Percentiles rank a stretch among this genome's conserved stretches.
phyloP scores from a whole-genome alignment of 768 basidiomycete species.

The Boletus vinaceobasis region DNA sequence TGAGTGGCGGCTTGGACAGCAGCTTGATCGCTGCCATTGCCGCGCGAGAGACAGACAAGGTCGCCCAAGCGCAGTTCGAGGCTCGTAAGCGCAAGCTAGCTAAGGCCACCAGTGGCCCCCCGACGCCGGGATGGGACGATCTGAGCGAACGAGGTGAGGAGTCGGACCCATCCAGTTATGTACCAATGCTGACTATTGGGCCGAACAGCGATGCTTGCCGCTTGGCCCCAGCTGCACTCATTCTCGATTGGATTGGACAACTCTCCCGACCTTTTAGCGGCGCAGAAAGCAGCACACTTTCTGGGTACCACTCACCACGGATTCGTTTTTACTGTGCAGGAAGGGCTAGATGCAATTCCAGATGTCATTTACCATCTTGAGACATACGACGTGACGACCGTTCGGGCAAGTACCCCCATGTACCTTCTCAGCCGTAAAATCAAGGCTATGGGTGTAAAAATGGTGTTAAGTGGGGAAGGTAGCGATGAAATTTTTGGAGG shows the following conservation, averaged over 20 bases:
- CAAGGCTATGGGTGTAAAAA: slow-evolving; percentile 99
- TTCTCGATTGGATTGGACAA: slow-evolving; percentile 95
- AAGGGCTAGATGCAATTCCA: slow-evolving; percentile 94
- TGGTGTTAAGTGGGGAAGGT: slow-evolving; percentile 97
- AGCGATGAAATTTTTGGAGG: slow-evolving; percentile 98
- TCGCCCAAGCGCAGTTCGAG: slow-evolving; percentile 76
- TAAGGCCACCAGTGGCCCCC: slow-evolving; percentile 52
- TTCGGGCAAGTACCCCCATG: slow-evolving; percentile 97
- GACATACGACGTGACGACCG: slow-evolving; percentile 98
- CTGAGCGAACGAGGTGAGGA: slow-evolving; percentile 54
- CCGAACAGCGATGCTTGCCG: slow-evolving; percentile 60
- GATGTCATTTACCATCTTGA: slow-evolving; percentile 98
- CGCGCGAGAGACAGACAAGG: slow-evolving; percentile 89
- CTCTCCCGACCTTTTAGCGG: slow-evolving; percentile 93
- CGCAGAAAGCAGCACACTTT: slow-evolving; percentile 88
- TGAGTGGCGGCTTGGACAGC: slow-evolving; percentile 94
- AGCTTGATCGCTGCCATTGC: slow-evolving; percentile 96
- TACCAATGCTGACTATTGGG: slow-evolving; percentile 1
- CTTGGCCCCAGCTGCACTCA: slow-evolving; percentile 97
- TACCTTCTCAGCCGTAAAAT: slow-evolving; percentile 97
- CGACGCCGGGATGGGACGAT: slow-evolving; percentile 46
- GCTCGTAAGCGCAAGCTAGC: slow-evolving; percentile 58
- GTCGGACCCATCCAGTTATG: slow-evolving; percentile 3
- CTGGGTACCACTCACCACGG: slow-evolving; percentile 96
- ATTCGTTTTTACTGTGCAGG: slow-evolving; percentile 97